A percentile compares a stretch with the other conserved stretches of the same genome.
These are phyloP conservation scores for Oryza nivara DNA, from an alignment of 176 grass and related monocot species.

Conservation along the genomic window DNA sequence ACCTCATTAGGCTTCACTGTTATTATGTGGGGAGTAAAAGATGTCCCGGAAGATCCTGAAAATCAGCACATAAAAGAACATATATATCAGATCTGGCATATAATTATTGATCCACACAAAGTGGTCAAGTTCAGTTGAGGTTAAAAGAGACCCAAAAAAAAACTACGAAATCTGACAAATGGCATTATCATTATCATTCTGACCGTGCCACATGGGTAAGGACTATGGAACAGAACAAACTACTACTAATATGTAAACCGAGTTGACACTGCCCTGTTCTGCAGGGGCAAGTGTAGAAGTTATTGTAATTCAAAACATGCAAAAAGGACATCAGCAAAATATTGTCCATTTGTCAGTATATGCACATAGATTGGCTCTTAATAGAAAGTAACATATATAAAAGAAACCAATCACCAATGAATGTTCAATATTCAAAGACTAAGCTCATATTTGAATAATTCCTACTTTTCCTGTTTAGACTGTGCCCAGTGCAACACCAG, in stretches of 20 bases:
- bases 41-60: slow-evolving; percentile 81
- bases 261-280: background rate
- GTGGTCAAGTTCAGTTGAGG: background rate
- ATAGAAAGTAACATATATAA: background rate
- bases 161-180: background rate
- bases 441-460: slow-evolving; percentile 19
- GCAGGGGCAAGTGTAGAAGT: slow-evolving; percentile 2
- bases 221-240: background rate
- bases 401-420: background rate
- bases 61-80: slow-evolving; percentile 10
- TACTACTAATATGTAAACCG: slow-evolving; percentile 33
- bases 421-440: slow-evolving; percentile 40
- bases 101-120: background rate
- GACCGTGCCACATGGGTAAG: background rate
- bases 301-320: background rate
- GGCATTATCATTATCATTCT: background rate
- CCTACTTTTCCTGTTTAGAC: slow-evolving; percentile 18
- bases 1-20: slow-evolving; percentile 96
- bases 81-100: background rate
- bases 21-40: slow-evolving; percentile 99
- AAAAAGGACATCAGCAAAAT: background rate
- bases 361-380: background rate
- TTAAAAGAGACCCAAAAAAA: background rate
- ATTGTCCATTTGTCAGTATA: background rate
- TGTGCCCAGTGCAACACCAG: slow-evolving; percentile 11